Percentiles rank a stretch among this genome's conserved stretches.
Conservation (phyloP, 345 rosid genomes). For the Salix arbutifolia region DNA sequence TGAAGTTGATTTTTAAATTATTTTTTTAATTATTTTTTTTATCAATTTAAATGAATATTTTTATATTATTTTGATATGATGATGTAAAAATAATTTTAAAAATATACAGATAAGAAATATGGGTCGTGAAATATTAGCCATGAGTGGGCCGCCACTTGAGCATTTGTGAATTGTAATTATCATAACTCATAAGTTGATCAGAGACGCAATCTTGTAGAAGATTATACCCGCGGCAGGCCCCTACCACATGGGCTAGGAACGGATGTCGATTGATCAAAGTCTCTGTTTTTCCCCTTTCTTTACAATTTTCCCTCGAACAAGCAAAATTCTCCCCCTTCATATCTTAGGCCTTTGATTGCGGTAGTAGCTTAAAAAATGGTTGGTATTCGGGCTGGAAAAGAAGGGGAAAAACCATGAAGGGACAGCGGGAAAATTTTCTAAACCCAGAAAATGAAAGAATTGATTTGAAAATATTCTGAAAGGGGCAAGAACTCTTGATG, state of each 20-base stretch:
- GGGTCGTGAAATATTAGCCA: neutral
- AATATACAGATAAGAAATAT: no score
- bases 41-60: no score
- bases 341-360: neutral
- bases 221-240: constrained; percentile 9
- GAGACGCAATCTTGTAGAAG: neutral
- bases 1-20: no score
- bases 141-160: constrained; percentile 10
- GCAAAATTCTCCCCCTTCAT: neutral
- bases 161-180: neutral
- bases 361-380: neutral
- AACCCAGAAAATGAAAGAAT: no score
- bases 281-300: neutral
- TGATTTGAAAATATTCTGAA: neutral
- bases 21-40: no score
- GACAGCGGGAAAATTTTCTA: no score
- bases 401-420: no score
- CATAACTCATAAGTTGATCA: neutral
- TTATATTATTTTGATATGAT: no score
- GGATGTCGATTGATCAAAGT: neutral
- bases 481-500: neutral
- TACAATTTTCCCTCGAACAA: neutral
- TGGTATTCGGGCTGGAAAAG: neutral
- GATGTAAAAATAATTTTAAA: no score
- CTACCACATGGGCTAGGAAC: constrained; percentile 15